Percentiles rank a stretch among this genome's conserved stretches.
Conservation (phyloP, 768 basidiomycete species). For the Serendipita indica region DNA sequence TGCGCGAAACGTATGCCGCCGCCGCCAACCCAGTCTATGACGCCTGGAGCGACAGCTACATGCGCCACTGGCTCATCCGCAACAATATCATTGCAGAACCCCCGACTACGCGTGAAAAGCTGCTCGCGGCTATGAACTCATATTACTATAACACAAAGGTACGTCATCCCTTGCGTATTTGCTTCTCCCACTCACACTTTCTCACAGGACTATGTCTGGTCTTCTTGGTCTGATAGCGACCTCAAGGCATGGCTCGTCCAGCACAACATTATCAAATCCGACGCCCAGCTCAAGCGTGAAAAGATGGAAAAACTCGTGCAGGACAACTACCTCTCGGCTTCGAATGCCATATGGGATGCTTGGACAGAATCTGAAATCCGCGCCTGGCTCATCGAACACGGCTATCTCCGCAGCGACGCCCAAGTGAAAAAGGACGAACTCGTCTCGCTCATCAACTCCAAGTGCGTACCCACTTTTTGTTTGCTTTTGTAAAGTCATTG, state of each 20-base stretch:
- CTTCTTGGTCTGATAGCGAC: slow-evolving; percentile 64
- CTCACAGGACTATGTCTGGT: slow-evolving; percentile 37
- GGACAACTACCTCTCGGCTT: slow-evolving; percentile 45
- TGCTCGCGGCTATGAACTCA: slow-evolving; percentile 15
- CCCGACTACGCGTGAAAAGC: slow-evolving; percentile 1
- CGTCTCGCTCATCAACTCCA: slow-evolving; percentile 52
- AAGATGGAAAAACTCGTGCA: slow-evolving; percentile 67
- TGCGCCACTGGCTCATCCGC: slow-evolving; percentile 29
- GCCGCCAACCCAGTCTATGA: slow-evolving; percentile 56
- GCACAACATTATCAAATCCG: slow-evolving; percentile 55
- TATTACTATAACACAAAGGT: slow-evolving; percentile 17
- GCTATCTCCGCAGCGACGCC: slow-evolving; percentile 43
- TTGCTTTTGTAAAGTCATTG: neutral
- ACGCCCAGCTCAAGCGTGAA: slow-evolving; percentile 50
- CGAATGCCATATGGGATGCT: slow-evolving; percentile 44
- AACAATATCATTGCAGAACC: neutral
- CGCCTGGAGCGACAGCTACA: slow-evolving; percentile 74
- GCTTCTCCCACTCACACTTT: slow-evolving; percentile 9
- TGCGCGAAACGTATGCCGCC: slow-evolving; percentile 52
- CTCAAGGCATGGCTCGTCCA: slow-evolving; percentile 66
- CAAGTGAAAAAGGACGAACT: slow-evolving; percentile 61
- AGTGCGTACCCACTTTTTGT: slow-evolving; percentile 29
- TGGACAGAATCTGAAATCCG: slow-evolving; percentile 67
- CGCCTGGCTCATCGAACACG: slow-evolving; percentile 59
- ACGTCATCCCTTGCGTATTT: slow-evolving; percentile 7